Evolutionary conservation across 179 eudicot species (phyloP).

Genomic region (Spinacia oleracea): DNA sequence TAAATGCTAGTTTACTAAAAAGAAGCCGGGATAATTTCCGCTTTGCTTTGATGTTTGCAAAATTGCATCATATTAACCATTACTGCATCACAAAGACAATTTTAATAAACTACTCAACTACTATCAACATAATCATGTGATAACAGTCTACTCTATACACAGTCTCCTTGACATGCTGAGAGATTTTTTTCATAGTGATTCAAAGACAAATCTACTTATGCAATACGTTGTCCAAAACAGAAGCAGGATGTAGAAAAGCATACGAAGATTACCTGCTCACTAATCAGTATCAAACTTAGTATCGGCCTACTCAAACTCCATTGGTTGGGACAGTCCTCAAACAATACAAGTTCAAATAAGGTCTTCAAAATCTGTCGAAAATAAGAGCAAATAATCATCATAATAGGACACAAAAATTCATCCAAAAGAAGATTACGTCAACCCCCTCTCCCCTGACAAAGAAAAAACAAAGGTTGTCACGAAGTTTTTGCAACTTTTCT

Average conservation of each 20-base stretch:
- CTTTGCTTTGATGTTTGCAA: no score
- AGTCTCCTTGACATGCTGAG: not conserved
- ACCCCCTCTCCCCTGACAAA: not conserved
- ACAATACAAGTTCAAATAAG: slow-evolving; percentile 85
- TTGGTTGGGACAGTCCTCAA: slow-evolving; percentile 84
- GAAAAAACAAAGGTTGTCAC: not conserved
- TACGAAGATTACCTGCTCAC: slow-evolving; percentile 66
- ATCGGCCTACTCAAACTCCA: slow-evolving; percentile 99
- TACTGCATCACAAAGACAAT: not conserved
- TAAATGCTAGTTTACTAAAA: not conserved
- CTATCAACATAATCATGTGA: not conserved
- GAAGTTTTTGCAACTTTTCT: not conserved
- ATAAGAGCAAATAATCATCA: slow-evolving; percentile 23
- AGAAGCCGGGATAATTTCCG: not conserved
- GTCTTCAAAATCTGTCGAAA: slow-evolving; percentile 73
- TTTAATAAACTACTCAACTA: not conserved
- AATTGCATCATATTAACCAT: not conserved
- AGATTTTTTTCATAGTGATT: not conserved
- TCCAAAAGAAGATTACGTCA: not conserved
- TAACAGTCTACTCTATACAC: not conserved
- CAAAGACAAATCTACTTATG: not conserved
- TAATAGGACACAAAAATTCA: not conserved
- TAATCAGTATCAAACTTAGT: slow-evolving; percentile 84
- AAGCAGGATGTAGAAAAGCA: not conserved
- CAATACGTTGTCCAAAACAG: not conserved